Conservation (phyloP, 2,329 filamentous ascomycete species). For the Trichoderma cornu-damae region DNA sequence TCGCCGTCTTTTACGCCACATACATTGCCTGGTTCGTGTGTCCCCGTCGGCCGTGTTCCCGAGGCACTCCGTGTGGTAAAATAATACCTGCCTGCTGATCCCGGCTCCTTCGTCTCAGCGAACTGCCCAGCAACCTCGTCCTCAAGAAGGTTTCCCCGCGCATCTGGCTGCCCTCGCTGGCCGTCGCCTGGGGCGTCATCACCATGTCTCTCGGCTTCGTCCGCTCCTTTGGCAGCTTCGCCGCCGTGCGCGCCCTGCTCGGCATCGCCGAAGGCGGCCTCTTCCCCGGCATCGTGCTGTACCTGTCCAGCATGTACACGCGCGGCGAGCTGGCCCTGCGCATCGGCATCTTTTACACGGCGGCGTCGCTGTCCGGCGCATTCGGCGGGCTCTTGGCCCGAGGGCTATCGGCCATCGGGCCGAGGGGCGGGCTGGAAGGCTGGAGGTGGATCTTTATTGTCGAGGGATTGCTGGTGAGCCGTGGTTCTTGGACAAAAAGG, state of each 20-base stretch:
- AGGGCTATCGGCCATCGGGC: conserved; percentile 56
- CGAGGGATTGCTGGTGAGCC: conserved; percentile 45
- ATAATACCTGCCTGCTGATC: too few species aligned
- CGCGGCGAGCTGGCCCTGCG: conserved; percentile 56
- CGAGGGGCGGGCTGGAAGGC: conserved; percentile 46
- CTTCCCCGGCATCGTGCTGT: conserved; percentile 63
- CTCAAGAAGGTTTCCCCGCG: conserved; percentile 56
- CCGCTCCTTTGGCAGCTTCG: conserved; percentile 50
- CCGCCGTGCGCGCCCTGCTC: conserved; percentile 56
- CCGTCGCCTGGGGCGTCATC: conserved; percentile 53
- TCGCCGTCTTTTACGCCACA: conserved; percentile 61
- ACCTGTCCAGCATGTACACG: conserved; percentile 58
- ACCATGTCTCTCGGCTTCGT: conserved; percentile 55
- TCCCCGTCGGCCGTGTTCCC: neutral
- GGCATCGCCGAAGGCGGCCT: conserved; percentile 61
- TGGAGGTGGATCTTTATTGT: conserved; percentile 62
- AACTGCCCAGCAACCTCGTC: conserved; percentile 60
- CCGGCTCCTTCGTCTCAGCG: conserved; percentile 36
- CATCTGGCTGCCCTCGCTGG: conserved; percentile 55
- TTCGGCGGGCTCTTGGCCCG: conserved; percentile 56
- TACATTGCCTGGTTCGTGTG: conserved; percentile 52
- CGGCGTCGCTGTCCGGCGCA: conserved; percentile 59
- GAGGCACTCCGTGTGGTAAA: too few species aligned
- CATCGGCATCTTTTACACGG: conserved; percentile 64
- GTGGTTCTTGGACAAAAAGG: too few species aligned